Base-by-base conservation (phyloP, 495 filamentous ascomycete species). In the Lepidopterella palustris region DNA sequence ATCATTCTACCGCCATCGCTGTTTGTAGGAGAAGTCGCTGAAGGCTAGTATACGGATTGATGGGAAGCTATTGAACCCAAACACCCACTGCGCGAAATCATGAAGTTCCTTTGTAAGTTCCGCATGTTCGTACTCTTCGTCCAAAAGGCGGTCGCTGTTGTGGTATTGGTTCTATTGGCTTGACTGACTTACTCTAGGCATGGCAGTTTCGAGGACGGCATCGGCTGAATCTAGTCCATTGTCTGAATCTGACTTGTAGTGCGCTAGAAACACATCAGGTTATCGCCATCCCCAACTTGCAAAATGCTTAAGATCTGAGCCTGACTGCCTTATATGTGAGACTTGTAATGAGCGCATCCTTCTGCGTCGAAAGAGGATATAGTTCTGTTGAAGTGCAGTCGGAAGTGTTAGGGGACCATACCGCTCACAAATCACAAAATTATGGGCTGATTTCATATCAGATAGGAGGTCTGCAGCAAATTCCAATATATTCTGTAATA, bases 301-400 rank as follows among this genome's bases (percentile, higher is more conserved):
- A n/a, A n/a, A n/a, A n/a, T n/a, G n/a, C n/a, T n/a, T n/a, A n/a
- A n/a, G n/a, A n/a, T n/a, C n/a, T n/a, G n/a, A n/a, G n/a, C n/a
- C n/a, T n/a, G 39, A 20, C 39, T 42, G 39, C 39, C 39, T 2
- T 42, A 42, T 42, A 20, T 42, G 6, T 2, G 20, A 15, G 39
- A 42, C 39, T 20, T 42, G 39, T 42, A 42, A 42, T 3, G 39
- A 42, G 39, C 39, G 39, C 55, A 50, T 62, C 25, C 62, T 25
- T 24, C 13, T 8, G 6, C 13, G 39, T 20, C 13, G 39, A 20
- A 20, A 42, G 20, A 42, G 39, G 1, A 42, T n/a, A n/a, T n/a
- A n/a, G n/a, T n/a, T n/a, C n/a, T n/a, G n/a, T n/a, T n/a, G n/a
- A n/a, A n/a, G n/a, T n/a, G n/a, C n/a, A n/a, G n/a, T n/a, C n/a